Evolutionary conservation across 371 early-diverging fungal species (phyloP).

Genomic region (Chytridium lagenaria): DNA sequence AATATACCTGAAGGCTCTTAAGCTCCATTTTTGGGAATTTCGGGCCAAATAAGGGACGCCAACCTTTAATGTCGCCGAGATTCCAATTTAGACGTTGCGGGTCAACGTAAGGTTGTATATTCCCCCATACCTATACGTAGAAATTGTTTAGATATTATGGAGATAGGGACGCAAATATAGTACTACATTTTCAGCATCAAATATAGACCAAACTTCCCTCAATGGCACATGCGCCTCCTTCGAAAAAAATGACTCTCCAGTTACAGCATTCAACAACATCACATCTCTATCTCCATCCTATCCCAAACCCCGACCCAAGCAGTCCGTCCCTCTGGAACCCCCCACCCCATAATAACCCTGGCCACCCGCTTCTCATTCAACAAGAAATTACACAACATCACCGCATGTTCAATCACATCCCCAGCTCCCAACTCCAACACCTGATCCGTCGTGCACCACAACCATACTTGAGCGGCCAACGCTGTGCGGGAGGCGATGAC

Average conservation of each 20-base stretch:
- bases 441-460: slow-evolving; percentile 53
- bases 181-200: slow-evolving; percentile 54
- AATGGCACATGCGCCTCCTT: slow-evolving; percentile 50
- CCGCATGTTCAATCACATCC: slow-evolving; percentile 55
- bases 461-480: slow-evolving; percentile 34
- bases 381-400: slow-evolving; percentile 55
- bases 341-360: slow-evolving; percentile 52
- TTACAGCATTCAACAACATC: slow-evolving; percentile 50
- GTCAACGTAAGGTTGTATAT: slow-evolving; percentile 48
- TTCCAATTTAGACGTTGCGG: slow-evolving; percentile 46
- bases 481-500: slow-evolving; percentile 45
- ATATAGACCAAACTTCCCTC: slow-evolving; percentile 46
- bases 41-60: slow-evolving; percentile 52
- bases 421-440: slow-evolving; percentile 56
- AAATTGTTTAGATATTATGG: background rate
- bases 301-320: slow-evolving; percentile 46
- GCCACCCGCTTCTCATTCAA: slow-evolving; percentile 34
- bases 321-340: slow-evolving; percentile 48
- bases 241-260: slow-evolving; percentile 40
- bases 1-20: slow-evolving; percentile 48
- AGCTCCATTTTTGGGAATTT: slow-evolving; percentile 34
- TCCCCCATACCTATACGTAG: slow-evolving; percentile 54
- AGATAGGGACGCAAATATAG: background rate
- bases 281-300: slow-evolving; percentile 14
- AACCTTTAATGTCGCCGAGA: slow-evolving; percentile 29